Conservation (phyloP, 768 basidiomycete genomes). For the Leucosporidium scottii region DNA sequence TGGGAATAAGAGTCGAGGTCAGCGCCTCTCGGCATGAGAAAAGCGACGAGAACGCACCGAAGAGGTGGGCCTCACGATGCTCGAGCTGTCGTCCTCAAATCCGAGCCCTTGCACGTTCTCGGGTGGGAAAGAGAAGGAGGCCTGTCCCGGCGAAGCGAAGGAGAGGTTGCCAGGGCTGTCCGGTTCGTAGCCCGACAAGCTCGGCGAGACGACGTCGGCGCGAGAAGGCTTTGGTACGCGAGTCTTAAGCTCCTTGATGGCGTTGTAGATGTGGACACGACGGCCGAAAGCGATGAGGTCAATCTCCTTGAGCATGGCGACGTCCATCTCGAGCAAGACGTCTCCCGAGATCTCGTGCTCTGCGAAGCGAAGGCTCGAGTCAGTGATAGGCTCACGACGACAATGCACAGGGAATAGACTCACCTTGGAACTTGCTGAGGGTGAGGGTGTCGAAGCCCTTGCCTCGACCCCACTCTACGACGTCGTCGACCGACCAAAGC, state of each 20-base stretch:
- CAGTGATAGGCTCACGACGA: neutral
- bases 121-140: no score
- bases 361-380: conserved; percentile 38
- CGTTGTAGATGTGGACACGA: conserved; percentile 84
- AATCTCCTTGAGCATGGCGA: conserved; percentile 88
- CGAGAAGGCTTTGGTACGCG: neutral
- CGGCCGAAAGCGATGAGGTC: conserved; percentile 92
- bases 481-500: conserved; percentile 78
- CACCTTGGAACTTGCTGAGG: conserved; percentile 78
- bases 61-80: no score
- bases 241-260: conserved; percentile 71
- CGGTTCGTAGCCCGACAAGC: conserved; percentile 15
- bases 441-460: conserved; percentile 81
- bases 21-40: neutral
- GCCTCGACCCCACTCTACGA: conserved; percentile 73
- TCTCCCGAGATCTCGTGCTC: conserved; percentile 99
- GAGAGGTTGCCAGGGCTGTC: conserved; percentile 11
- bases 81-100: no score
- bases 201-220: neutral
- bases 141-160: no score
- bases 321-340: conserved; percentile 87
- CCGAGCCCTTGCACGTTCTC: no score
- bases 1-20: neutral
- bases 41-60: no score
- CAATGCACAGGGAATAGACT: conserved; percentile 37